phyloP scores from a whole-genome alignment of 2,329 filamentous ascomycete genomes.

The Parascedosporium putredinis region DNA sequence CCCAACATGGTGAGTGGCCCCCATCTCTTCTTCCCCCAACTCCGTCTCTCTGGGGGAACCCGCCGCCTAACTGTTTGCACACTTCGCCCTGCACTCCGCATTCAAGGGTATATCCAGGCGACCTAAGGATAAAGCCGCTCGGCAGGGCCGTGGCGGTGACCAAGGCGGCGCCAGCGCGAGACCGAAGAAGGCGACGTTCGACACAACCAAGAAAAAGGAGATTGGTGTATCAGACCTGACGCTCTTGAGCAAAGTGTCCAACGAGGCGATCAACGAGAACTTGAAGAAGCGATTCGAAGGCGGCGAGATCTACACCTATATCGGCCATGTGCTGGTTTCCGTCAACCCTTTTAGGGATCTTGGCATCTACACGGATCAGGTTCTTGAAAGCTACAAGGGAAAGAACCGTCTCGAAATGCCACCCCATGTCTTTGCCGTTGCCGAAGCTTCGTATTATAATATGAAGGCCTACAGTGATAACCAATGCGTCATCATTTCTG shows the following conservation, averaged over 20 bases:
- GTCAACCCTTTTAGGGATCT: constrained; percentile 97
- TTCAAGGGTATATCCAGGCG: constrained; percentile 28
- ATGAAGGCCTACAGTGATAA: constrained; percentile 99
- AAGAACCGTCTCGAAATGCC: constrained; percentile 95
- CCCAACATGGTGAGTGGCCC: constrained; percentile 6
- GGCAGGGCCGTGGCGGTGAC: constrained; percentile 27
- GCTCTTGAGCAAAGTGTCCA: constrained; percentile 94
- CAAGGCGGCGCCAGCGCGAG: constrained; percentile 39
- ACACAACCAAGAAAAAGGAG: constrained; percentile 97
- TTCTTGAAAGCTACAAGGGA: constrained; percentile 87
- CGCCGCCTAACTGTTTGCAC: background rate
- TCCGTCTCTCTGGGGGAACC: background rate
- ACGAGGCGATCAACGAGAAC: constrained; percentile 99
- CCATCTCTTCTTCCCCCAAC: background rate
- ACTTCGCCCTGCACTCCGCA: background rate
- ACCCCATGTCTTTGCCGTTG: constrained; percentile 94
- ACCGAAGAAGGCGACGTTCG: constrained; percentile 92
- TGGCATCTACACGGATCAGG: constrained; percentile 93
- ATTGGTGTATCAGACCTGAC: constrained; percentile 97
- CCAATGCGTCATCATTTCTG: constrained; percentile 98
- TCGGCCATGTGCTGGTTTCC: constrained; percentile 97
- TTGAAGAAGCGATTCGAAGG: constrained; percentile 96
- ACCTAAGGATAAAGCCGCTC: constrained; percentile 28
- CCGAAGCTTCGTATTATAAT: constrained; percentile 95
- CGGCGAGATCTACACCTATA: constrained; percentile 98